phyloP scores from a whole-genome alignment of 768 basidiomycete species.

The Tylopilus sp. region DNA sequence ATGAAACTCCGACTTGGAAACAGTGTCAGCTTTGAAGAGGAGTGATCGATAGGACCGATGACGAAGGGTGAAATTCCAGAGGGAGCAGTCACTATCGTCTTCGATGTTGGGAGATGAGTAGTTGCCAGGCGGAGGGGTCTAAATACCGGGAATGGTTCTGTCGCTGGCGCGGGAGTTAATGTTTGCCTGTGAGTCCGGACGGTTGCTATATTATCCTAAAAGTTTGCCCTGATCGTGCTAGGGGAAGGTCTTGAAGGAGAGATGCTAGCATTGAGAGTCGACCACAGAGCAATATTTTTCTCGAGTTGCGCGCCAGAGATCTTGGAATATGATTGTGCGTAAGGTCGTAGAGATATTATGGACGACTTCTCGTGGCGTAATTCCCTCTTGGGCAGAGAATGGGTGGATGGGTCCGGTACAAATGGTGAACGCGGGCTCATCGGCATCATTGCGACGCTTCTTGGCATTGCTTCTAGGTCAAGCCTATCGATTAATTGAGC shows the following conservation, averaged over 20 bases:
- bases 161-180: slow-evolving; percentile 54
- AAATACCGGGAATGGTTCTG: slow-evolving; percentile 57
- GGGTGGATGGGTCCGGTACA: slow-evolving; percentile 12
- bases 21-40: slow-evolving; percentile 36
- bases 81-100: slow-evolving; percentile 23
- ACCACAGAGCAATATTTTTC: slow-evolving; percentile 64
- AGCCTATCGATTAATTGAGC: slow-evolving; percentile 75
- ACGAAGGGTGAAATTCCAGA: slow-evolving; percentile 28
- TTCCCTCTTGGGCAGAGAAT: slow-evolving; percentile 34
- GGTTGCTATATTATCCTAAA: slow-evolving; percentile 27
- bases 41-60: slow-evolving; percentile 12
- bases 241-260: slow-evolving; percentile 37
- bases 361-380: slow-evolving; percentile 40
- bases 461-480: slow-evolving; percentile 77
- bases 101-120: slow-evolving; percentile 20
- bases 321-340: slow-evolving; percentile 35
- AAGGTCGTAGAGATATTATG: slow-evolving; percentile 49
- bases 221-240: slow-evolving; percentile 12
- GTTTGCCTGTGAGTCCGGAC: slow-evolving; percentile 47
- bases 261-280: slow-evolving; percentile 38
- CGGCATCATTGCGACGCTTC: slow-evolving; percentile 47
- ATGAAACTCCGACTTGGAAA: slow-evolving; percentile 30
- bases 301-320: slow-evolving; percentile 34
- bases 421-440: slow-evolving; percentile 28
- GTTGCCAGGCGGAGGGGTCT: slow-evolving; percentile 54